Percentiles rank a stretch among this genome's conserved stretches.
These are phyloP conservation scores for Cryptosporidium andersoni DNA, from an alignment of 169 alveolate genomes.

Conservation along the genomic window DNA sequence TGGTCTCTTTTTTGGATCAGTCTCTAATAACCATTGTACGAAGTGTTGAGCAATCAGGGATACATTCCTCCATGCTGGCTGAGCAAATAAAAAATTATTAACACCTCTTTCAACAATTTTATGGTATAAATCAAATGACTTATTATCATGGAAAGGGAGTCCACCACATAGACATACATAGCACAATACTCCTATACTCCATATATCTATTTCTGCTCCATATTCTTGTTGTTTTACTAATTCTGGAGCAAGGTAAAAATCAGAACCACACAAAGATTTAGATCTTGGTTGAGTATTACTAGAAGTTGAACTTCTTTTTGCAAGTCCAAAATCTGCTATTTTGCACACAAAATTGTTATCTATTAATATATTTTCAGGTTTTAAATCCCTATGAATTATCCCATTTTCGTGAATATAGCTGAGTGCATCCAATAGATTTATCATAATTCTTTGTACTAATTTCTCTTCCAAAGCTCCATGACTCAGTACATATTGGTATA, in stretches of 20 bases:
- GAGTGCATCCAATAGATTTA: conserved; percentile 70
- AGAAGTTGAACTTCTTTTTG: conserved; percentile 44
- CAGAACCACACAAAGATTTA: conserved; percentile 76
- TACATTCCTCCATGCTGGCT: conserved; percentile 41
- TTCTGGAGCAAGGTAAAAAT: conserved; percentile 77
- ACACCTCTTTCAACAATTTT: conserved; percentile 76
- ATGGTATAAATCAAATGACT: conserved; percentile 65
- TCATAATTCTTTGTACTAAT: conserved; percentile 44
- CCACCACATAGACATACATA: conserved; percentile 77
- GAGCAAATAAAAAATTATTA: conserved; percentile 58
- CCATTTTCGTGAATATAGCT: conserved; percentile 70
- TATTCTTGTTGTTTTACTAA: conserved; percentile 76
- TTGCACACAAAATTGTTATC: conserved; percentile 38
- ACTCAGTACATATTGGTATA: conserved; percentile 62
- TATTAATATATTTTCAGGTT: conserved; percentile 59
- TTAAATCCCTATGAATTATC: conserved; percentile 73
- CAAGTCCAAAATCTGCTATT: conserved; percentile 77
- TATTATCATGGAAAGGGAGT: conserved; percentile 74
- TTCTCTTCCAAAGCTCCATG: conserved; percentile 53
- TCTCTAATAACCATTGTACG: conserved; percentile 73
- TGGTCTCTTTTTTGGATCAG: conserved; percentile 75
- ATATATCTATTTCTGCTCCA: conserved; percentile 78
- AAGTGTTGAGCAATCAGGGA: conserved; percentile 63
- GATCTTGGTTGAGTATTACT: conserved; percentile 44
- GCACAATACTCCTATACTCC: conserved; percentile 76